Conservation (phyloP, 768 basidiomycete species). For the Galerina marginata region DNA sequence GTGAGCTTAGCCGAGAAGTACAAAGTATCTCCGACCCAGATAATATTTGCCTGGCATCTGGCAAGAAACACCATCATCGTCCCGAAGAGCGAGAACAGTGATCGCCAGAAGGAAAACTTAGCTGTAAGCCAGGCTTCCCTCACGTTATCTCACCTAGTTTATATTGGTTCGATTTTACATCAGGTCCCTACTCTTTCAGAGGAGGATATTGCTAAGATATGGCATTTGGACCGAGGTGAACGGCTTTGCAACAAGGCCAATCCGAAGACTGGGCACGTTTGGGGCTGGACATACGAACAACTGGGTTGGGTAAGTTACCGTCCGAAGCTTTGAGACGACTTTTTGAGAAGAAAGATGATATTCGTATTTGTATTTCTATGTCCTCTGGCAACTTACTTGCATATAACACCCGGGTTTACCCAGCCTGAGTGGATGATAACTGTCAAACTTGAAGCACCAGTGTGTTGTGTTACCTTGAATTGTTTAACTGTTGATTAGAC, state of each 20-base stretch:
- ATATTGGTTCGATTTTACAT: background rate
- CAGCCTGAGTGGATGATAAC: no score
- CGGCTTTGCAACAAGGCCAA: slow-evolving; percentile 45
- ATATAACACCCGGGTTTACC: no score
- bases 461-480: no score
- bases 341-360: background rate
- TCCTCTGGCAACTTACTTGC: no score
- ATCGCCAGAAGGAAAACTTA: slow-evolving; percentile 37
- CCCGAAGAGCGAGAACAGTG: slow-evolving; percentile 52
- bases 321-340: background rate
- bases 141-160: background rate
- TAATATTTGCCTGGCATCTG: slow-evolving; percentile 59
- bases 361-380: background rate
- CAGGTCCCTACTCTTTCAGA: slow-evolving; percentile 23
- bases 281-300: slow-evolving; percentile 44
- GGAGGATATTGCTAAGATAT: slow-evolving; percentile 52
- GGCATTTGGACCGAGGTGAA: slow-evolving; percentile 46
- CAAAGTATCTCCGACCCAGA: slow-evolving; percentile 48
- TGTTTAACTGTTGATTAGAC: no score
- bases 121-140: background rate
- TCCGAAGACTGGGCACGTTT: slow-evolving; percentile 36
- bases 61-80: slow-evolving; percentile 48
- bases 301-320: slow-evolving; percentile 40
- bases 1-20: slow-evolving; percentile 52
- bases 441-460: no score